These are phyloP conservation scores for Litchi chinensis DNA, from an alignment of 345 rosid species.

Conservation along the genomic window DNA sequence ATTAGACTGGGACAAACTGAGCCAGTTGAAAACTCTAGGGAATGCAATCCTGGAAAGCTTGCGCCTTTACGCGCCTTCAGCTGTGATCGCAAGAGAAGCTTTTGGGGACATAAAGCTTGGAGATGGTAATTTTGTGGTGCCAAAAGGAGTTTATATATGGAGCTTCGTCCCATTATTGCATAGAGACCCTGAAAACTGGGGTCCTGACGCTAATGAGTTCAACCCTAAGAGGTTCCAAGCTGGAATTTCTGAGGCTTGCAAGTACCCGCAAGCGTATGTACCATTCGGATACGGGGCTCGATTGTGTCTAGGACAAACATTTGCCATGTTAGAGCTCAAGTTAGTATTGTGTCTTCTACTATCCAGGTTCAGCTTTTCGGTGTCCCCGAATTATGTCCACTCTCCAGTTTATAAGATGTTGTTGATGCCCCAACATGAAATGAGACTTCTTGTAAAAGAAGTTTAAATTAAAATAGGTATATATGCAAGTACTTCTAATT, in stretches of 20 bases:
- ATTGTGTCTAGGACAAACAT: conserved; percentile 40
- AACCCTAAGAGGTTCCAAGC: conserved; percentile 46
- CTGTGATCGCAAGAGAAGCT: conserved; percentile 20
- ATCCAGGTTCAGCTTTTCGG: conserved; percentile 32
- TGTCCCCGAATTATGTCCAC: conserved; percentile 36
- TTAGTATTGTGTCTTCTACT: conserved; percentile 26
- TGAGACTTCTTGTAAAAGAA: conserved; percentile 23
- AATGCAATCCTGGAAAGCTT: conserved; percentile 16
- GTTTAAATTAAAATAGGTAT: neutral
- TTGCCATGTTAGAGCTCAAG: conserved; percentile 42
- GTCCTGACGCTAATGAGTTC: conserved; percentile 45
- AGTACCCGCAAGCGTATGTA: conserved; percentile 36
- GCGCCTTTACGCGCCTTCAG: conserved; percentile 31
- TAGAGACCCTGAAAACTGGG: conserved; percentile 42
- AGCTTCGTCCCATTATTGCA: conserved; percentile 27
- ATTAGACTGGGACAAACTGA: conserved; percentile 15
- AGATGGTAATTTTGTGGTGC: conserved; percentile 25
- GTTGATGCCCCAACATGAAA: conserved; percentile 22
- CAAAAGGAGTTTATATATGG: conserved; percentile 32
- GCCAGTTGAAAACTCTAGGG: conserved; percentile 25
- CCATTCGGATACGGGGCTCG: conserved; percentile 41
- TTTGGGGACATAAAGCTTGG: conserved; percentile 32
- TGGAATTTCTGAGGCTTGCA: conserved; percentile 42
- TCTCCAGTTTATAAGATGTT: conserved; percentile 37
- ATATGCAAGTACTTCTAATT: no score